A percentile compares a stretch with the other conserved stretches of the same genome.
phyloP scores from a whole-genome alignment of 2,329 filamentous ascomycete genomes.

The Exophiala phaeomuriformis region DNA sequence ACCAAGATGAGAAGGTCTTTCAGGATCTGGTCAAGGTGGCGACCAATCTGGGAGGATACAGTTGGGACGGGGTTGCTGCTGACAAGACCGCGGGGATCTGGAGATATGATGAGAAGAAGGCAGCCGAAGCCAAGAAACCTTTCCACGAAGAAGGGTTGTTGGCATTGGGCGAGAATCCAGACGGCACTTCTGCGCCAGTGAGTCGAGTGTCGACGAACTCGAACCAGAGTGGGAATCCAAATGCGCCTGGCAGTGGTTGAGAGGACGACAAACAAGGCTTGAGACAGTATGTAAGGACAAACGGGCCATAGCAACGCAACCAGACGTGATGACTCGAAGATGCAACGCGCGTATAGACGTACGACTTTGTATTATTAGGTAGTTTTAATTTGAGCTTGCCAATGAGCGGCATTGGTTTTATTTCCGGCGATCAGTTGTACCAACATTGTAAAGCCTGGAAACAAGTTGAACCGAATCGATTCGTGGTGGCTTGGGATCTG shows the following conservation, averaged over 20 bases:
- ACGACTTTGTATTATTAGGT: too few relatives aligned
- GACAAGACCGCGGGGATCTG: constrained; percentile 65
- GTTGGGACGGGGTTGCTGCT: constrained; percentile 44
- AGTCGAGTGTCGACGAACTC: constrained; percentile 23
- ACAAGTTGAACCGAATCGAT: too few relatives aligned
- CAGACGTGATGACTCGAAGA: too few relatives aligned
- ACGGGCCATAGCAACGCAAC: too few relatives aligned
- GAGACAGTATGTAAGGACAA: too few relatives aligned
- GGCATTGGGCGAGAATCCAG: constrained; percentile 33
- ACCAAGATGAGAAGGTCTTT: constrained; percentile 34
- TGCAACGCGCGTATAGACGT: too few relatives aligned
- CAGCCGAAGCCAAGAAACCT: constrained; percentile 36
- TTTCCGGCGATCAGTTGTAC: too few relatives aligned
- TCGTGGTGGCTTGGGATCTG: too few relatives aligned
- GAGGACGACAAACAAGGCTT: background rate
- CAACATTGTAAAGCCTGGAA: too few relatives aligned
- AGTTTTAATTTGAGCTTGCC: too few relatives aligned
- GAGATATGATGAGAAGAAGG: constrained; percentile 56
- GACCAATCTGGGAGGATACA: constrained; percentile 28
- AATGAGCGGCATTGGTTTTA: too few relatives aligned
- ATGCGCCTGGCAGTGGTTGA: background rate
- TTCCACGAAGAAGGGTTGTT: constrained; percentile 37
- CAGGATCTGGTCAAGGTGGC: constrained; percentile 38
- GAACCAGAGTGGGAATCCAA: constrained; percentile 11
- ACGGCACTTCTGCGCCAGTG: constrained; percentile 22